These are phyloP conservation scores for Mikania micrantha DNA, from an alignment of 129 eudicot species.

Conservation along the genomic window DNA sequence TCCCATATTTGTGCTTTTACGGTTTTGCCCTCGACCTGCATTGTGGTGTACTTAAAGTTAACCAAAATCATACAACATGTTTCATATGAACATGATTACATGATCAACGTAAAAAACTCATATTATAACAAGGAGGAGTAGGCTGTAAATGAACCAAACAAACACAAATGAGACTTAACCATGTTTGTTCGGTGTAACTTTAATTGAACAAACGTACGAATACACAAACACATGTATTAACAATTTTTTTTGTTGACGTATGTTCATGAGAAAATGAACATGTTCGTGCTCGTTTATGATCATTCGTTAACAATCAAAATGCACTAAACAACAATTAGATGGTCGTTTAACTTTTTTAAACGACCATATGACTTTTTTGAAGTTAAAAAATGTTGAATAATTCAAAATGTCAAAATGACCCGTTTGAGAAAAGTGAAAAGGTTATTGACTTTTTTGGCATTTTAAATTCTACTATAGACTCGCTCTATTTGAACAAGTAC, in stretches of 20 bases:
- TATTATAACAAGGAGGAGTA: neutral
- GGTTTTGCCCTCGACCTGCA: constrained; percentile 90
- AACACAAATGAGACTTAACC: neutral
- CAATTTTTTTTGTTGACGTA: neutral
- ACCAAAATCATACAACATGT: neutral
- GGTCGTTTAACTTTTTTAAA: too few relatives aligned
- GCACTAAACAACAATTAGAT: neutral
- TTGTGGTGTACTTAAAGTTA: neutral
- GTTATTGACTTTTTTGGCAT: too few relatives aligned
- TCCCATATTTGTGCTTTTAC: constrained; percentile 99
- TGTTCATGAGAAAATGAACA: neutral
- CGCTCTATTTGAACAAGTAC: too few relatives aligned
- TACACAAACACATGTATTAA: neutral
- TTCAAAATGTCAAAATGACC: too few relatives aligned
- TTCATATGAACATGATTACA: neutral
- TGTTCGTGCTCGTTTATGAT: neutral
- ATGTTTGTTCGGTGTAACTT: neutral
- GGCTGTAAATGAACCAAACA: neutral
- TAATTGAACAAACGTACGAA: neutral
- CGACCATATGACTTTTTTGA: too few relatives aligned
- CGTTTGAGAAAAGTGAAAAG: too few relatives aligned
- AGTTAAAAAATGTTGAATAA: too few relatives aligned
- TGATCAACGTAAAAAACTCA: neutral
- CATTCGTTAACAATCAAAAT: neutral
- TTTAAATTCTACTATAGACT: too few relatives aligned